phyloP scores from a whole-genome alignment of 345 rosid genomes.

The Hibiscus syriacus region DNA sequence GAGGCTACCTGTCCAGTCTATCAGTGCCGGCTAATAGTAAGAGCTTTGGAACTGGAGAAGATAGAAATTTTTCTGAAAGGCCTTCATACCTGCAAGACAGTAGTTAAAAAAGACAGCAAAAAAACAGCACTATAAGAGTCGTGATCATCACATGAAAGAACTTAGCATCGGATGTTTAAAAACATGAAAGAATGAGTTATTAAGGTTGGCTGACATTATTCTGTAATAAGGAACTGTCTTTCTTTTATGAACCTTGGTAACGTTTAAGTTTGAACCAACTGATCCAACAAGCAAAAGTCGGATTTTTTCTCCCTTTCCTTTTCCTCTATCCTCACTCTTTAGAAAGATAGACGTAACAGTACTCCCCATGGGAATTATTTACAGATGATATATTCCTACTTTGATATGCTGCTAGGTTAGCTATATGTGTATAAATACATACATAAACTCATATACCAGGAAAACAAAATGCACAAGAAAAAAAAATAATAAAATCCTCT shows the following conservation, averaged over 20 bases:
- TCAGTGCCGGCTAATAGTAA: constrained; percentile 86
- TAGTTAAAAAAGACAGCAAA: neutral
- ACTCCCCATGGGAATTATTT: neutral
- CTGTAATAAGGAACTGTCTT: neutral
- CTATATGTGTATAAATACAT: neutral
- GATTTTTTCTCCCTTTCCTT: neutral
- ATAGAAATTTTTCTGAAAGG: constrained; percentile 82
- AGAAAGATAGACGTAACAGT: neutral
- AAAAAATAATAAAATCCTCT: neutral
- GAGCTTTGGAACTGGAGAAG: constrained; percentile 78
- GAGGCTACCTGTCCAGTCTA: constrained; percentile 66
- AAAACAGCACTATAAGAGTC: neutral
- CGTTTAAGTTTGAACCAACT: neutral
- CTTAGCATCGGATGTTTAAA: neutral
- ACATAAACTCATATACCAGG: neutral
- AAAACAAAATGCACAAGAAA: neutral
- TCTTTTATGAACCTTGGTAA: neutral
- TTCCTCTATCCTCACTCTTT: neutral
- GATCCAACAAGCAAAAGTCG: neutral
- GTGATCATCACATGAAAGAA: neutral
- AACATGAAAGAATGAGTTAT: neutral
- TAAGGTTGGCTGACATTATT: neutral
- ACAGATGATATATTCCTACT: neutral
- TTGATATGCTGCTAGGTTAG: neutral
- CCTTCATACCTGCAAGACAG: constrained; percentile 79